Evolutionary conservation across 176 grass and related monocot genomes (phyloP).

Genomic region (Hsuehochloa calcarea): DNA sequence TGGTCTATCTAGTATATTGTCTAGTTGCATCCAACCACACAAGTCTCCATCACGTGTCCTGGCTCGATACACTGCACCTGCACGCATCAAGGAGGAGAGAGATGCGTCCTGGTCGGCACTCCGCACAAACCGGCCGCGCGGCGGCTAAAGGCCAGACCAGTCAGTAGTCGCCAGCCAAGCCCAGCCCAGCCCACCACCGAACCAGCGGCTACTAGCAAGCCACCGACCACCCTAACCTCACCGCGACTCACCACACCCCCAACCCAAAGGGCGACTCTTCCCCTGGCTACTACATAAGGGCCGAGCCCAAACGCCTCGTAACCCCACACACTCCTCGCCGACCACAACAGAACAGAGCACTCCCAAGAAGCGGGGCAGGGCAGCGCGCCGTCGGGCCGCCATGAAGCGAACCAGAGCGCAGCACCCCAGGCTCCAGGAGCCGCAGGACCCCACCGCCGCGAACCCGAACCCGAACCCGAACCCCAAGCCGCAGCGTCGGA

Average conservation of each 20-base stretch:
- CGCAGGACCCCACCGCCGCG: background rate
- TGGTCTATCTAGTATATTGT: background rate
- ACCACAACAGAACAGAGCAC: background rate
- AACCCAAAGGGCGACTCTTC: too few relatives aligned
- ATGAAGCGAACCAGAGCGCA: conserved; percentile 64
- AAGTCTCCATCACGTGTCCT: background rate
- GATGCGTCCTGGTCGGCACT: background rate
- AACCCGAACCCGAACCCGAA: background rate
- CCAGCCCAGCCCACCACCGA: background rate
- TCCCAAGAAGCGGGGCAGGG: background rate
- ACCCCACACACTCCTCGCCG: background rate
- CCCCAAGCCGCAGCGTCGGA: conserved; percentile 40
- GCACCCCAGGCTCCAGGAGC: conserved; percentile 25
- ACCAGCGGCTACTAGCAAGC: background rate
- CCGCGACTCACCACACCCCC: background rate
- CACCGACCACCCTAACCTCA: background rate
- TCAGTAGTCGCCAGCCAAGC: background rate
- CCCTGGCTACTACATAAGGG: background rate
- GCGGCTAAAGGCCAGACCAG: background rate
- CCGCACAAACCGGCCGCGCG: background rate
- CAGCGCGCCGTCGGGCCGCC: background rate
- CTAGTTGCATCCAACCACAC: background rate
- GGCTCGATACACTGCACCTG: background rate
- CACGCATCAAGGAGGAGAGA: background rate
- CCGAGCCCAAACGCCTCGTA: conserved; percentile 5